A percentile compares a stretch with the other conserved stretches of the same genome.
These are phyloP conservation scores for Hyphopichia buzzinii DNA, from an alignment of 1,139 yeast genomes.

Conservation along the genomic window DNA sequence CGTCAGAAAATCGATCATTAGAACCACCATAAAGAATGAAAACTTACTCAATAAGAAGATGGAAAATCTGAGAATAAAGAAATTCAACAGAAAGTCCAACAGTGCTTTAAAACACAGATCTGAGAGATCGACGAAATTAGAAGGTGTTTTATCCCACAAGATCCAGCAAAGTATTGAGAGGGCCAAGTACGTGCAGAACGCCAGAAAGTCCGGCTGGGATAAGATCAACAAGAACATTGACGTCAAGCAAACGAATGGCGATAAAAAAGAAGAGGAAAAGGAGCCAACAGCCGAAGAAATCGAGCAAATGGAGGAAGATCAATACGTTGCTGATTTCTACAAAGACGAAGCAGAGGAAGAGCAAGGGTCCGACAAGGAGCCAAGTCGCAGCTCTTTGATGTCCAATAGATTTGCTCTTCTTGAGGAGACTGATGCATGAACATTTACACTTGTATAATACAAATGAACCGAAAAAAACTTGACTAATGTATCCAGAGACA, in stretches of 20 bases:
- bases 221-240: slow-evolving; percentile 52
- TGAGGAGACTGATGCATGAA: slow-evolving; percentile 51
- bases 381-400: slow-evolving; percentile 10
- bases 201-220: slow-evolving; percentile 75
- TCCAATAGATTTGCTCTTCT: slow-evolving; percentile 47
- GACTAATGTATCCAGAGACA: no score
- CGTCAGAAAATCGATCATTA: slow-evolving; percentile 59
- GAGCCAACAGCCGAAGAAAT: slow-evolving; percentile 17
- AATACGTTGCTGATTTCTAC: slow-evolving; percentile 34
- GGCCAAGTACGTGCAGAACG: slow-evolving; percentile 57
- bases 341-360: slow-evolving; percentile 21
- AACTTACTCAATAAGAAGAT: slow-evolving; percentile 56
- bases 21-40: slow-evolving; percentile 70
- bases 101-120: slow-evolving; percentile 34
- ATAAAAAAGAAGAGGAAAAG: slow-evolving; percentile 4
- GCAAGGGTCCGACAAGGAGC: slow-evolving; percentile 16
- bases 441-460: no score
- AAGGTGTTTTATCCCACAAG: slow-evolving; percentile 58
- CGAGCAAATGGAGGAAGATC: slow-evolving; percentile 35
- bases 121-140: slow-evolving; percentile 51
- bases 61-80: slow-evolving; percentile 40
- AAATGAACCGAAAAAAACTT: no score
- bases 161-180: slow-evolving; percentile 63
- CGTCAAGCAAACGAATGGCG: slow-evolving; percentile 19
- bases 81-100: slow-evolving; percentile 32